Conservation (phyloP, 345 rosid genomes). For the Eucalyptus curtisii region DNA sequence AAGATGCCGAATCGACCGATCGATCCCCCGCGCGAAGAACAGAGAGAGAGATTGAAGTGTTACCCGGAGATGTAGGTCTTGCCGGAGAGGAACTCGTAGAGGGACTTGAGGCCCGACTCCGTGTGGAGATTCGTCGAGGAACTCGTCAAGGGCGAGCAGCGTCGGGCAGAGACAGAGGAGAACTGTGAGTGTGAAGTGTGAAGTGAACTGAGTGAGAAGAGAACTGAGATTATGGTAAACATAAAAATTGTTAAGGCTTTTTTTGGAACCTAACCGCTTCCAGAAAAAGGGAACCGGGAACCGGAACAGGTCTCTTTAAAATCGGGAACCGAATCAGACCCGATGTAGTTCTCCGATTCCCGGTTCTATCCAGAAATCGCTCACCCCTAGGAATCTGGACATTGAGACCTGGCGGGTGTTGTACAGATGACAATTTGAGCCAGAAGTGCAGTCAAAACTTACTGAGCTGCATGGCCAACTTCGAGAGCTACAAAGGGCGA, state of each 20-base stretch:
- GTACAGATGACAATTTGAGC: conserved; percentile 69
- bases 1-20: background rate
- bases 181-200: too few relatives aligned
- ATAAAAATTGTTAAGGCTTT: too few relatives aligned
- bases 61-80: conserved; percentile 44
- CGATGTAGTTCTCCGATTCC: accelerated
- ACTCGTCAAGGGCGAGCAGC: conserved; percentile 38
- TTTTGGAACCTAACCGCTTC: too few relatives aligned
- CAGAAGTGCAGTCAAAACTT: conserved; percentile 71
- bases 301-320: accelerated
- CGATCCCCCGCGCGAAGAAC: background rate
- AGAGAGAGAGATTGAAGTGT: background rate
- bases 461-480: conserved; percentile 44
- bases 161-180: too few relatives aligned
- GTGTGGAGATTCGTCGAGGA: conserved; percentile 49
- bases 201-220: too few relatives aligned
- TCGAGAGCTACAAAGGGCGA: conserved; percentile 15
- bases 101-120: too few relatives aligned
- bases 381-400: too few relatives aligned
- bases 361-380: accelerated
- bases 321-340: accelerated
- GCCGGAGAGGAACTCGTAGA: too few relatives aligned
- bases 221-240: too few relatives aligned
- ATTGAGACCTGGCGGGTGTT: background rate
- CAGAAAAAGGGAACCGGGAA: accelerated